phyloP scores from a whole-genome alignment of 2,329 filamentous ascomycete genomes.

The Mycosphaerella sp. region DNA sequence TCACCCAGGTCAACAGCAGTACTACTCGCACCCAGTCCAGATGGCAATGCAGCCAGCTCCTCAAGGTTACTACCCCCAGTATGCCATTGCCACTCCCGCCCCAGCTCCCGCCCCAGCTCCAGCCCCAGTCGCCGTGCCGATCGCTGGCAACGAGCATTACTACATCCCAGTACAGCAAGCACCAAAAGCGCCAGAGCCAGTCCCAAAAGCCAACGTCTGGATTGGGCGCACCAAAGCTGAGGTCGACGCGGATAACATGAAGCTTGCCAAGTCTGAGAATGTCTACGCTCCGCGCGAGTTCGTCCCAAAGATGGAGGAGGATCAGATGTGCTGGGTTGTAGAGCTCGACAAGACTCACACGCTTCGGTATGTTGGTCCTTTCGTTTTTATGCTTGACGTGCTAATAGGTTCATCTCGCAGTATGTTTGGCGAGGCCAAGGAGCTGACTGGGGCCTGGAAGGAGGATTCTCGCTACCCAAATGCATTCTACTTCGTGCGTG shows the following conservation, averaged over 20 bases:
- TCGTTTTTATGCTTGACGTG: background rate
- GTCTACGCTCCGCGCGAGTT: conserved; percentile 33
- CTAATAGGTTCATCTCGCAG: conserved; percentile 14
- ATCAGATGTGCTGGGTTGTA: conserved; percentile 35
- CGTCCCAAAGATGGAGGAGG: conserved; percentile 30
- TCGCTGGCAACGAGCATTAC: conserved; percentile 14
- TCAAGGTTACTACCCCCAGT: conserved; percentile 22
- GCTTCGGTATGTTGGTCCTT: conserved; percentile 26
- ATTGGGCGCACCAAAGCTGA: conserved; percentile 34
- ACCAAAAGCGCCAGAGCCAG: conserved; percentile 2
- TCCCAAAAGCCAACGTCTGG: conserved; percentile 26
- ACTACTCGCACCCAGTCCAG: conserved; percentile 18
- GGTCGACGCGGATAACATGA: conserved; percentile 37
- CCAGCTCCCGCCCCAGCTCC: conserved; percentile 8
- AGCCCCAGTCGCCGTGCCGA: conserved; percentile 7
- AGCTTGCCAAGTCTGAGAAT: conserved; percentile 32
- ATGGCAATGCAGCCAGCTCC: conserved; percentile 5
- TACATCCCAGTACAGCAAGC: conserved; percentile 15
- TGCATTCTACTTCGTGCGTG: conserved; percentile 32
- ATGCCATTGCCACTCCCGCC: conserved; percentile 12
- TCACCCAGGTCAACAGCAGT: conserved; percentile 17
- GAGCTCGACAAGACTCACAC: conserved; percentile 30
- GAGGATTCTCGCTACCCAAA: conserved; percentile 31
- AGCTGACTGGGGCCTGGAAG: conserved; percentile 33
- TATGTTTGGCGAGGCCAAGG: conserved; percentile 31